phyloP scores from a whole-genome alignment of 2,329 filamentous ascomycete species.

The Canariomyces notabilis region DNA sequence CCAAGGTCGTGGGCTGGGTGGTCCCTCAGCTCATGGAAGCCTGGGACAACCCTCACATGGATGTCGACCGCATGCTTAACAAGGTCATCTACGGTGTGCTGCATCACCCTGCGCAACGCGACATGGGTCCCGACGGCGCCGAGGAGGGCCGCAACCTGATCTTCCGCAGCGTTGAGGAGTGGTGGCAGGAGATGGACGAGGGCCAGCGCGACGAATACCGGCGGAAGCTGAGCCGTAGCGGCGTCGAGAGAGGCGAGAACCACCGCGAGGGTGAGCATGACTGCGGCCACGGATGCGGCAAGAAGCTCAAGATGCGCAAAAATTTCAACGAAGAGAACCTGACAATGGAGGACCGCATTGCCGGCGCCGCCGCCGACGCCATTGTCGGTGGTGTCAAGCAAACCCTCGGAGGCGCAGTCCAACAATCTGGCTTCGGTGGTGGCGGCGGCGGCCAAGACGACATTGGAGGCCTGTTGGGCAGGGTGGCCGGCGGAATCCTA shows the following conservation, averaged over 20 bases:
- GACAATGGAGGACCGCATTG: conserved; percentile 52
- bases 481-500: conserved; percentile 59
- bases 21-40: conserved; percentile 84
- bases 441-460: conserved; percentile 55
- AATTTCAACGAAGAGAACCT: conserved; percentile 46
- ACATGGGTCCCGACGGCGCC: conserved; percentile 64
- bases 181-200: conserved; percentile 69
- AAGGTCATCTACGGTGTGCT: conserved; percentile 78
- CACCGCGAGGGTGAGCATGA: conserved; percentile 83
- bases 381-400: conserved; percentile 55
- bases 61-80: conserved; percentile 65
- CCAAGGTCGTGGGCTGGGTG: conserved; percentile 73
- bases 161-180: conserved; percentile 74
- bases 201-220: conserved; percentile 63
- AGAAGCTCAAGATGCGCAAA: conserved; percentile 75
- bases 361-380: conserved; percentile 49
- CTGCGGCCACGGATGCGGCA: conserved; percentile 74
- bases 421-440: conserved; percentile 29
- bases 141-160: conserved; percentile 68
- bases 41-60: conserved; percentile 72
- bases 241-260: conserved; percentile 72
- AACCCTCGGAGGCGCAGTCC: conserved; percentile 43
- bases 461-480: conserved; percentile 65
- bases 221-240: conserved; percentile 68
- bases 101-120: conserved; percentile 78